Conservation (phyloP, 139 green algal species). For the Ettlia oleoabundans region DNA sequence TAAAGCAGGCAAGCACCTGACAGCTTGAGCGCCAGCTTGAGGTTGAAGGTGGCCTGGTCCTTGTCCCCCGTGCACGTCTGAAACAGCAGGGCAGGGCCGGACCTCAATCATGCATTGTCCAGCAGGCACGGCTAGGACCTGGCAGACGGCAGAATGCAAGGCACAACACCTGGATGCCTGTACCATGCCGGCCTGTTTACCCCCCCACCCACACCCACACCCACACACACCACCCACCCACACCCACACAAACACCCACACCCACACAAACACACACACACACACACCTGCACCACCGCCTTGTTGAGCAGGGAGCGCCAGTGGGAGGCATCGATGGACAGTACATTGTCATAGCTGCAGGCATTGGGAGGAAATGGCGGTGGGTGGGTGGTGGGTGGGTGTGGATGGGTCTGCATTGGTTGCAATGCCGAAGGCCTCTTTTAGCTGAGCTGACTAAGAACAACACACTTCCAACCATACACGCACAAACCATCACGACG, state of each 20-base stretch:
- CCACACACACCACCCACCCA: no score
- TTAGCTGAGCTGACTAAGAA: no score
- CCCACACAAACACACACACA: no score
- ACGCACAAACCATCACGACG: no score
- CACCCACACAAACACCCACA: no score
- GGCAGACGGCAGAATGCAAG: no score
- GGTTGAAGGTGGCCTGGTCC: slow-evolving; percentile 52
- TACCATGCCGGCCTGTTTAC: no score
- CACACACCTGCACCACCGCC: slow-evolving; percentile 51
- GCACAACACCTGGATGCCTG: no score
- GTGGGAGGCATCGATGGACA: slow-evolving; percentile 50
- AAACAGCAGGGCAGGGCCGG: background rate
- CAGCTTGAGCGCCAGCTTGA: slow-evolving; percentile 45
- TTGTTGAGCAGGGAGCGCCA: slow-evolving; percentile 73
- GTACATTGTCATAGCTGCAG: slow-evolving; percentile 59
- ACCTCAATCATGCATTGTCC: background rate
- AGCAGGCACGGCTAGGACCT: no score
- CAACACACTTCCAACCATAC: no score
- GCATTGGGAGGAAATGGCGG: background rate
- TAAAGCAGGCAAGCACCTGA: slow-evolving; percentile 37
- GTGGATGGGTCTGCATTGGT: background rate
- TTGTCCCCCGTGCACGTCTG: slow-evolving; percentile 50
- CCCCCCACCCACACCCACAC: no score
- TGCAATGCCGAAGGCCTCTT: no score
- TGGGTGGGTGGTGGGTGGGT: background rate